phyloP scores from a whole-genome alignment of 345 rosid species.

The Eucalyptus victrix region DNA sequence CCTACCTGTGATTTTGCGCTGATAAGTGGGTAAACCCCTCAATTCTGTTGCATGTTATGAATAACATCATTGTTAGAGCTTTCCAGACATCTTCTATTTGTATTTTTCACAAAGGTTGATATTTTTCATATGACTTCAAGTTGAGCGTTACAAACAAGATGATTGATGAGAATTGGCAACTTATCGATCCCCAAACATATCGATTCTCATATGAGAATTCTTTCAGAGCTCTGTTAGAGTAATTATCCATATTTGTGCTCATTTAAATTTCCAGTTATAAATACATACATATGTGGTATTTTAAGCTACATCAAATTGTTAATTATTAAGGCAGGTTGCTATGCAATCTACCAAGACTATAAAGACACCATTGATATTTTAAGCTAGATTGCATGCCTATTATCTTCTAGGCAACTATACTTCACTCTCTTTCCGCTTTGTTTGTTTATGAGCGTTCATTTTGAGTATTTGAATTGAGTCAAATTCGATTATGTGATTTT shows the following conservation, averaged over 20 bases:
- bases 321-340: not conserved
- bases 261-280: not conserved
- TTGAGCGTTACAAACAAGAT: no score
- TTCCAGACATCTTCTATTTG: not conserved
- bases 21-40: not conserved
- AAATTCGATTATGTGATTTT: not conserved
- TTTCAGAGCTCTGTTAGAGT: not conserved
- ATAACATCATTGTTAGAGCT: constrained; percentile 65
- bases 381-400: not conserved
- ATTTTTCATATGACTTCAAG: not conserved
- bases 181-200: not conserved
- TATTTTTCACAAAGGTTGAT: not conserved
- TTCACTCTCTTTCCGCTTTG: not conserved
- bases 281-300: not conserved
- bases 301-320: not conserved
- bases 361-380: not conserved
- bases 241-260: not conserved
- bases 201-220: not conserved
- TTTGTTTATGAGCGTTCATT: not conserved
- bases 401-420: not conserved
- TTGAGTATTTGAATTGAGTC: not conserved
- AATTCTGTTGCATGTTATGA: not conserved
- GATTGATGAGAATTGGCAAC: not conserved
- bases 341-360: not conserved
- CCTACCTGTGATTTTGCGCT: not conserved